phyloP scores from a whole-genome alignment of 208 protist genomes.

The Trypanosoma platydactyli region DNA sequence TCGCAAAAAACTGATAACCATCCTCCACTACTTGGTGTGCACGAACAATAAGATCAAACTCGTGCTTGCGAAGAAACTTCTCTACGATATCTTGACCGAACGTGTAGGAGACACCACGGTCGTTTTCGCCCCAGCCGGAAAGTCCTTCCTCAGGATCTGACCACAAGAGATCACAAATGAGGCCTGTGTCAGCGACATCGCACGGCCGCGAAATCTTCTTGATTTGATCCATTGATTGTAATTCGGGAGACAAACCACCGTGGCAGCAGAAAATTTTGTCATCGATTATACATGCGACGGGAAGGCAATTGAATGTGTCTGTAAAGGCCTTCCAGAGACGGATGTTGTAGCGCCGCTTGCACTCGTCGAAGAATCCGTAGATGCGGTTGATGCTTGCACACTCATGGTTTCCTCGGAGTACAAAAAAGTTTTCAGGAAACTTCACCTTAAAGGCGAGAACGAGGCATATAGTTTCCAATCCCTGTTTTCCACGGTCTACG shows the following conservation, averaged over 20 bases:
- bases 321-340: constrained; percentile 99
- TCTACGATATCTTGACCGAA: constrained; percentile 93
- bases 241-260: constrained; percentile 97
- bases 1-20: constrained; percentile 97
- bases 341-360: constrained; percentile 98
- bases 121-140: constrained; percentile 91
- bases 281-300: constrained; percentile 98
- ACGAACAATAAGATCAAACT: constrained; percentile 96
- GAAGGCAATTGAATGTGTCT: constrained; percentile 99
- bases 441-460: constrained; percentile 99
- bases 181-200: constrained; percentile 98
- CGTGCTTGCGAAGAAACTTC: constrained; percentile 95
- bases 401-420: constrained; percentile 99
- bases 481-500: constrained; percentile 99
- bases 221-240: constrained; percentile 97
- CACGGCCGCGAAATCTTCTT: constrained; percentile 96
- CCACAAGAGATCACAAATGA: constrained; percentile 99
- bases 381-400: constrained; percentile 99
- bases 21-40: constrained; percentile 97
- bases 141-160: constrained; percentile 97
- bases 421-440: constrained; percentile 99
- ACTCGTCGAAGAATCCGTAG: constrained; percentile 99
- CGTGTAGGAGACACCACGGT: constrained; percentile 92
- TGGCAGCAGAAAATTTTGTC: constrained; percentile 99
- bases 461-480: constrained; percentile 98